Evolutionary conservation across 2,329 filamentous ascomycete species (phyloP), one percentile per base, ranked within the genome.

Genomic region (Verticillium klebahnii): DNA sequence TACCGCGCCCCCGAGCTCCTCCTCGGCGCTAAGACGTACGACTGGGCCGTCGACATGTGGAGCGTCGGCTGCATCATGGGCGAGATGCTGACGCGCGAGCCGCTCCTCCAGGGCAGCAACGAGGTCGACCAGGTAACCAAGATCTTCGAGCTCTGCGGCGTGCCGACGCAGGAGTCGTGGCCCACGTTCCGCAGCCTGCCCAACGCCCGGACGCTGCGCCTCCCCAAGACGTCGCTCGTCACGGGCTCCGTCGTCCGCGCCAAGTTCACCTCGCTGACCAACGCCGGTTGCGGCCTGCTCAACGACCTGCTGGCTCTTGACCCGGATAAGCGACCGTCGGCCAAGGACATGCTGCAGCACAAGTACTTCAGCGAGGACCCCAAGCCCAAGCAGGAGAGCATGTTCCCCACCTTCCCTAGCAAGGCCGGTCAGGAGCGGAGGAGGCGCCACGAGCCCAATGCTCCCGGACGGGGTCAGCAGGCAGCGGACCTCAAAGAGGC

Each of bases 401-500:
- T 99, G 88, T 98, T 99, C 72, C 95, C 95, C 2, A 98, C 95
- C 0, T 99, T 98, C 73, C 95, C 95, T 0, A 95, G 91, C 69
- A 97, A 96, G 75, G 95, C 95, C 0, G 92, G 93, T 1, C 90
- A 95, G 80, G 95, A 99, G 80, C 89, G 88, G 71, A 81, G 93
- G 68, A 81, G 91, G 66, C 81, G 85, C 40, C 81, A 85, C 63
- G 86, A 88, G 63, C 95, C 95, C 1, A 89, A 93, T 73, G 95
- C 95, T 7, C 95, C 95, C 0, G 85, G 85, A 45, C 82, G 94
- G 36, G 93, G 93, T 0, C 87, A 90, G 58, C 85, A 85, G 62
- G 86, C 85, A 2, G 80, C 83, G 0, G 78, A 81, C 5, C 67
- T 87, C 3, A 80, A 82, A 0, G 77, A 80, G 2, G 78, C 84